Base-by-base conservation (phyloP, 805 yeast genomes). In the Saccharomycopsis fermentans region DNA sequence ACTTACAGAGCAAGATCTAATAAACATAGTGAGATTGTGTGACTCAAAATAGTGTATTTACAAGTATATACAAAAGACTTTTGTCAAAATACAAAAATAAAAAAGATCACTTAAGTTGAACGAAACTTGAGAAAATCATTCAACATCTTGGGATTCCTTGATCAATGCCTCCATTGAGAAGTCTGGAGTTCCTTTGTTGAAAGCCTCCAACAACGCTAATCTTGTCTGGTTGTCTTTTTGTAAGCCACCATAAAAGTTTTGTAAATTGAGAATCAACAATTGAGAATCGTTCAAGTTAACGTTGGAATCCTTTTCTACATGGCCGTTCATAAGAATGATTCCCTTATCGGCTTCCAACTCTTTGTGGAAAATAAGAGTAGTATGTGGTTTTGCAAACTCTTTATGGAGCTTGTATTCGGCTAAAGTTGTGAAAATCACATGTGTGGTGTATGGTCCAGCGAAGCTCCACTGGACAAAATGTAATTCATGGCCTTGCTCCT, bases 401-500 rank as follows among this genome's bases (percentile, higher is more conserved):
- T 81, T 82, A 68, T 92, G 97, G 32, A 90, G 77, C 70, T 92
- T 90, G 72, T 82, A 94, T 71, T 94, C 98, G 1, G 94, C 91
- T 63, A 94, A 77, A 0, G 97, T 83, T 1, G 99, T 94, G 65
- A 94, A 76, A 79, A 94, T 79, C 68, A 96, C 89, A 72, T 94
- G 97, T 1, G 88, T 77, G 1, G 97, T 91, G 48, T 82, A 65
- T 16, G 87, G 84, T 0, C 92, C 96, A 14, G 86, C 91, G 69
- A 90, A 88, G 19, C 82, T 77, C 99, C 99, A 94, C 73, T 94
- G 98, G 24, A 91, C 82, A 69, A 86, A 90, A 68, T 94, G 97
- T 73, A 94, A 78, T 72, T 94, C 99, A 66, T 76, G 73, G 59
- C 83, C 84, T 27, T 73, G 73, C 19, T 75, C 81, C 64, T 84